Percentiles rank a stretch among this genome's conserved stretches.
phyloP scores from a whole-genome alignment of 2,329 filamentous ascomycete genomes.

The Spiromastix sp. region DNA sequence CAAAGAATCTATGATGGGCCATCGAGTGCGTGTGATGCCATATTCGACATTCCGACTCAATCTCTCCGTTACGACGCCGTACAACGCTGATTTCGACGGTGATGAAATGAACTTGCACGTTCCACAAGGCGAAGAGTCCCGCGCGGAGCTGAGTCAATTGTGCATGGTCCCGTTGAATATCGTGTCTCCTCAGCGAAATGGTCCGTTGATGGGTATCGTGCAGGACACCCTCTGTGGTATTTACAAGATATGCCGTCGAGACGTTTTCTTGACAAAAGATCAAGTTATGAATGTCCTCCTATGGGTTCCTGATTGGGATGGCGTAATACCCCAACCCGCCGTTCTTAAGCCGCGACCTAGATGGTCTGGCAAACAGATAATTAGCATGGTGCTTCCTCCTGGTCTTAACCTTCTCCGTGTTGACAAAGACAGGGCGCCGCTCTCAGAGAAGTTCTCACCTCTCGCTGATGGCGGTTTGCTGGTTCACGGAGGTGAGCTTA shows the following conservation, averaged over 20 bases:
- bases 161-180: slow-evolving; percentile 99
- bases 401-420: slow-evolving; percentile 69
- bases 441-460: slow-evolving; percentile 46
- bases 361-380: slow-evolving; percentile 97
- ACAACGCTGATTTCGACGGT: slow-evolving; percentile 99
- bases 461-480: slow-evolving; percentile 67
- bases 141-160: slow-evolving; percentile 85
- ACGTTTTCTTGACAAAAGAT: slow-evolving; percentile 82
- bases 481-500: slow-evolving; percentile 76
- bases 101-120: slow-evolving; percentile 99
- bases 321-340: slow-evolving; percentile 83
- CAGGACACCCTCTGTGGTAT: slow-evolving; percentile 94
- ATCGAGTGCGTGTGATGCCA: slow-evolving; percentile 94
- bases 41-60: slow-evolving; percentile 98
- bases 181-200: slow-evolving; percentile 93
- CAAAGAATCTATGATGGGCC: slow-evolving; percentile 99
- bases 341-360: slow-evolving; percentile 84
- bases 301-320: slow-evolving; percentile 97
- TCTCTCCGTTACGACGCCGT: slow-evolving; percentile 91
- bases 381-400: slow-evolving; percentile 81
- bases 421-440: slow-evolving; percentile 49
- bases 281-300: slow-evolving; percentile 94
- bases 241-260: slow-evolving; percentile 91
- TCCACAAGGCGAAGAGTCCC: slow-evolving; percentile 91
- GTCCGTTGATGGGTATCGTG: slow-evolving; percentile 97